phyloP scores from a whole-genome alignment of 768 basidiomycete genomes.

The Mycena pura region DNA sequence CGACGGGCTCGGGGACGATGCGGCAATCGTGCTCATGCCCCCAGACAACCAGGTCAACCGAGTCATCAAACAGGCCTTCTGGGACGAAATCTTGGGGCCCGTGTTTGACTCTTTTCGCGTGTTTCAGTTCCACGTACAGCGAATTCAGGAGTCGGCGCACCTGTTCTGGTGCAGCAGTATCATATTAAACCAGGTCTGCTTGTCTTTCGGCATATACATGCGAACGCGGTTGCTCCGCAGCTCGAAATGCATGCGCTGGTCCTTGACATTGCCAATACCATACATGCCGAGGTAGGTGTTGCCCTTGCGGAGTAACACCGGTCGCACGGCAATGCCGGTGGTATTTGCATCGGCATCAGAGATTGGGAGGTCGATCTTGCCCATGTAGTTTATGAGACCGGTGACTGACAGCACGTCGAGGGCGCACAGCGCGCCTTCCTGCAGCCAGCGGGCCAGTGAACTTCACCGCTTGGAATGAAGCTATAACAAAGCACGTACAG shows the following conservation, averaged over 20 bases:
- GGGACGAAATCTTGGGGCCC: conserved; percentile 95
- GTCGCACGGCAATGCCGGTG: conserved; percentile 84
- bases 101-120: conserved; percentile 81
- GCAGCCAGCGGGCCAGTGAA: neutral
- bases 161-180: conserved; percentile 95
- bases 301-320: conserved; percentile 91
- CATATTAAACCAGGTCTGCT: conserved; percentile 94
- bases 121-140: neutral
- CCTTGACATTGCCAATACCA: conserved; percentile 96
- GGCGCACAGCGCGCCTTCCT: conserved; percentile 96
- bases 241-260: conserved; percentile 96
- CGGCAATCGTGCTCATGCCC: conserved; percentile 99
- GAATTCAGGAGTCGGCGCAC: conserved; percentile 47
- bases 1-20: conserved; percentile 87
- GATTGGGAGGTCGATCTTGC: conserved; percentile 88
- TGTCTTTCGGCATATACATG: conserved; percentile 95
- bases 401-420: conserved; percentile 94
- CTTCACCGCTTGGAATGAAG: neutral
- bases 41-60: conserved; percentile 93
- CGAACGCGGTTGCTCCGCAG: conserved; percentile 90
- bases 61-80: conserved; percentile 97
- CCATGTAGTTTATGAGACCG: conserved; percentile 97
- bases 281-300: conserved; percentile 88
- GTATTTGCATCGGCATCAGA: conserved; percentile 70
- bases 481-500: conserved; percentile 60